Evolutionary conservation across 164 flowering plant species (phyloP), one percentile per base, ranked within the genome.

Genomic region (Umbellularia californica): DNA sequence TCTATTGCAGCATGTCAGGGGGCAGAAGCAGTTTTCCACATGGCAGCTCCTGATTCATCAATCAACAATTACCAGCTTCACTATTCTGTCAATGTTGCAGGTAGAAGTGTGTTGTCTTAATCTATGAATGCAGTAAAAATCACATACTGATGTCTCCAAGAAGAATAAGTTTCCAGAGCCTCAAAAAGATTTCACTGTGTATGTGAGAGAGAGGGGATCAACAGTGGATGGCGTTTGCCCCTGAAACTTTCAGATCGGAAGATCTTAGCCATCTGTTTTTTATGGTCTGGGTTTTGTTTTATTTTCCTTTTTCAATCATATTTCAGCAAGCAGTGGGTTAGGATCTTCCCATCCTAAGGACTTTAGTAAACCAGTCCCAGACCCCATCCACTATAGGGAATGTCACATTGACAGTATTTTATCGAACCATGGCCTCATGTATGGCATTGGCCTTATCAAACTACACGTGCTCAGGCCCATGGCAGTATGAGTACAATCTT

Each of bases 1-100:
- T 28, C 30, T 72, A 75, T 17, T 84, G 83, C 88, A 95, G 97
- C 91, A 20, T 86, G 66, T 58, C 77, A 89, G 78, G 98, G 98
- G 71, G 92, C 85, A 41, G 95, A 90, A 81, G 96, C 81, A 75
- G 97, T 95, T 22, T 95, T 93, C 82, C 99, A 95, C 86, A 95
- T 92, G 97, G 99, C 99, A 66, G 99, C 99, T 72, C 98, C 99
- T 3, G 91, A 95, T 89, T 95, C 99, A 13, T 95, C 99, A 52
- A 90, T 95, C 64, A 93, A 95, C 73, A 90, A 85, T 80, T 70
- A 88, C 74, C 87, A 90, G 81, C 97, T 95, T 50, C 99, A 95
- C 75, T 72, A 87, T 78, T 89, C 98, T 14, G 99, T 95, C 79
- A 95, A 95, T 78, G 99, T 95, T 58, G 81, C 84, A 87, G 99